Conservation (phyloP, 1,139 yeast genomes). For the Diutina ranongensis region DNA sequence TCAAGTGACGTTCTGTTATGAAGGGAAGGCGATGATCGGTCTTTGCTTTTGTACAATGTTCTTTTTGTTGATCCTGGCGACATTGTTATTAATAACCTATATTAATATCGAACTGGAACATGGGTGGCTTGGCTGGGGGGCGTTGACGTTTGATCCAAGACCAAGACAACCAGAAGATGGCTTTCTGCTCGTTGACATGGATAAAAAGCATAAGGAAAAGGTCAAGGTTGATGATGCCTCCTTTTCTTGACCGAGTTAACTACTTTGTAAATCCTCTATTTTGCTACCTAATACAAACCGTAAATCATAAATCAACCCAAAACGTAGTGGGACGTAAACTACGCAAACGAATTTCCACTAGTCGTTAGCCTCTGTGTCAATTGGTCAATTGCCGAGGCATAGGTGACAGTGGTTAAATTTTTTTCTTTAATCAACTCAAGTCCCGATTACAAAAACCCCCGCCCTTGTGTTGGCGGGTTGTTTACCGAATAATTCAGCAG, state of each 20-base stretch:
- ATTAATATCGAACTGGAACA: neutral
- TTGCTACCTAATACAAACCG: neutral
- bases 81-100: neutral
- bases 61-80: neutral
- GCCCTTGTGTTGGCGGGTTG: slow-evolving; percentile 1
- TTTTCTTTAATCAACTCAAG: neutral
- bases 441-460: neutral
- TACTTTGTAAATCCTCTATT: neutral
- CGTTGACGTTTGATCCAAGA: neutral
- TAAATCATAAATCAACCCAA: neutral
- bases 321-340: too few species aligned
- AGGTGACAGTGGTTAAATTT: neutral
- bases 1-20: neutral
- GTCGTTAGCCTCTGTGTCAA: too few species aligned
- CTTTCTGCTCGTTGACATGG: neutral
- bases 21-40: neutral
- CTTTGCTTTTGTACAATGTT: neutral
- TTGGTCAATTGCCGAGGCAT: too few species aligned
- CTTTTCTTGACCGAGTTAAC: neutral
- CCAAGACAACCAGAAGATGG: neutral
- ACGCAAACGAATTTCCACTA: too few species aligned
- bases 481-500: neutral
- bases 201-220: neutral
- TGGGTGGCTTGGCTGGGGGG: neutral
- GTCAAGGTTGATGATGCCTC: neutral